A percentile compares a stretch with the other conserved stretches of the same genome.
Evolutionary conservation across 2,329 filamentous ascomycete genomes (phyloP).

Genomic region (Lojkania enalia): DNA sequence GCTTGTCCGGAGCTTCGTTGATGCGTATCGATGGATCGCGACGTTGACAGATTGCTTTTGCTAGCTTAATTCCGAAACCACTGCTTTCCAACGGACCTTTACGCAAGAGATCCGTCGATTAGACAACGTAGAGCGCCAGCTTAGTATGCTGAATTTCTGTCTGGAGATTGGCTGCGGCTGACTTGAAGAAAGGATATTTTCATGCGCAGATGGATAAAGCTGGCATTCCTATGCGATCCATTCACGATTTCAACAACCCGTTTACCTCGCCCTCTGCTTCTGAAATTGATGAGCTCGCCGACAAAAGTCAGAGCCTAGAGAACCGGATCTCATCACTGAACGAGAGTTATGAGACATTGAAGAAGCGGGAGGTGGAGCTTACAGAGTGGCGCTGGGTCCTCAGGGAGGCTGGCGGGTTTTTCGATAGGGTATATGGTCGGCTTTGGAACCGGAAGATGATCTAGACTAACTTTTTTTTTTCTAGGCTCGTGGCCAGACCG

Average conservation of each 20-base stretch:
- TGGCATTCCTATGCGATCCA: constrained; percentile 79
- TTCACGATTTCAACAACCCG: constrained; percentile 86
- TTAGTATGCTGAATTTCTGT: constrained; percentile 67
- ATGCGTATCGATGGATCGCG: constrained; percentile 21
- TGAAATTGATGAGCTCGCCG: constrained; percentile 94
- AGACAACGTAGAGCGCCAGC: constrained; percentile 96
- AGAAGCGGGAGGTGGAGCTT: constrained; percentile 95
- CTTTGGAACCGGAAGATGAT: not conserved
- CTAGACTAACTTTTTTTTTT: constrained; percentile 6
- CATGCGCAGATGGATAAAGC: constrained; percentile 94
- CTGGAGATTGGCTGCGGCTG: constrained; percentile 12
- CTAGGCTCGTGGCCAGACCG: constrained; percentile 86
- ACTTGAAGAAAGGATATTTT: constrained; percentile 74
- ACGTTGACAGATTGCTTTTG: constrained; percentile 29
- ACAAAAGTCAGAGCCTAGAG: constrained; percentile 90
- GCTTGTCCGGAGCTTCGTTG: constrained; percentile 19
- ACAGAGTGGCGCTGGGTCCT: constrained; percentile 99
- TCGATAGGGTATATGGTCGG: constrained; percentile 65
- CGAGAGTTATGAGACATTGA: constrained; percentile 97
- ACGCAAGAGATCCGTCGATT: constrained; percentile 96
- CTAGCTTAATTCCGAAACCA: constrained; percentile 89
- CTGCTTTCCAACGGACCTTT: constrained; percentile 94
- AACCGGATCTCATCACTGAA: constrained; percentile 89
- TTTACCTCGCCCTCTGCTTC: constrained; percentile 86
- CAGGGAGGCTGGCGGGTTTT: constrained; percentile 94